Evolutionary conservation across 2,329 filamentous ascomycete genomes (phyloP).

Genomic region (Blumeriella jaapii): DNA sequence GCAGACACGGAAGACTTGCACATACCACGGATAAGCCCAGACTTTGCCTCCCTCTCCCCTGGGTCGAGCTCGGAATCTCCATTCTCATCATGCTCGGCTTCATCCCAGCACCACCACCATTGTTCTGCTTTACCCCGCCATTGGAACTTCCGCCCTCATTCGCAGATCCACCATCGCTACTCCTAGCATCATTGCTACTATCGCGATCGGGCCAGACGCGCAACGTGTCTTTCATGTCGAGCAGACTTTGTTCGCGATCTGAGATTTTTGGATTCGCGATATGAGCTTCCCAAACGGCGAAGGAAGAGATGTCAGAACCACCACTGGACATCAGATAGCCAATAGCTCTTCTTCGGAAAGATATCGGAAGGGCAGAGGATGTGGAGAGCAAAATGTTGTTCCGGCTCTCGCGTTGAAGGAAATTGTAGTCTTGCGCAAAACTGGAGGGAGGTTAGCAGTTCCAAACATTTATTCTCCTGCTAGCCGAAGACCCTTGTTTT

Average conservation of each 20-base stretch:
- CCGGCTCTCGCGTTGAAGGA: too few relatives aligned
- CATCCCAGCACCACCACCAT: background rate
- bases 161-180: constrained; percentile 6
- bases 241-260: constrained; percentile 7
- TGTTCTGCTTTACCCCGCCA: background rate
- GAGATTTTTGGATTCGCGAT: constrained; percentile 4
- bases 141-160: background rate
- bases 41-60: constrained; percentile 5
- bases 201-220: constrained; percentile 11
- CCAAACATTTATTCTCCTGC: too few relatives aligned
- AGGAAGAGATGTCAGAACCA: constrained; percentile 13
- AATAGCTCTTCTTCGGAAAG: background rate
- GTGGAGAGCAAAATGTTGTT: too few relatives aligned
- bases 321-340: constrained; percentile 2
- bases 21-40: background rate
- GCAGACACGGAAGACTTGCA: background rate
- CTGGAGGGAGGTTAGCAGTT: too few relatives aligned
- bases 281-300: constrained; percentile 14
- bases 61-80: constrained; percentile 9
- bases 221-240: constrained; percentile 7
- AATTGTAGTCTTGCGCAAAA: too few relatives aligned
- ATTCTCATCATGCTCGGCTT: constrained; percentile 4
- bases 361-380: background rate
- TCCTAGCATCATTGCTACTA: constrained; percentile 17
- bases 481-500: background rate